Percentiles rank a stretch among this genome's conserved stretches.
Conservation (phyloP, 345 rosid genomes). For the Gossypium longicalyx region DNA sequence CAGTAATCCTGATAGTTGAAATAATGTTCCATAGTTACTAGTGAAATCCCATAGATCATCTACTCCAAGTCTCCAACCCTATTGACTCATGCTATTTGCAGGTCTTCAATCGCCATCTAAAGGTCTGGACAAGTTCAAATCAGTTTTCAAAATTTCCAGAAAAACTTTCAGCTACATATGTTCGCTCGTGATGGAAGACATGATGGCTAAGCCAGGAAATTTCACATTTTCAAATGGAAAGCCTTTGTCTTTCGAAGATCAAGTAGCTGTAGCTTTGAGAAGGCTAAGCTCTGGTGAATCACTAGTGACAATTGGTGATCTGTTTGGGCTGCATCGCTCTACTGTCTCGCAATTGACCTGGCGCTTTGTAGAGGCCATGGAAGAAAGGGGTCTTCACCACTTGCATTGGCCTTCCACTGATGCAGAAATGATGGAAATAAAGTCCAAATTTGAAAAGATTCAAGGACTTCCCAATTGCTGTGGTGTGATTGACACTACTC, state of each 20-base stretch:
- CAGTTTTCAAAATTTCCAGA: conserved; percentile 41
- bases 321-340: conserved; percentile 51
- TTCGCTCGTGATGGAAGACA: conserved; percentile 52
- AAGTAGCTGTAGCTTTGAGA: conserved; percentile 60
- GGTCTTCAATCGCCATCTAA: conserved; percentile 39
- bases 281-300: conserved; percentile 61
- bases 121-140: conserved; percentile 37
- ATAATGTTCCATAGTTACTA: not conserved
- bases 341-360: conserved; percentile 65
- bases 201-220: conserved; percentile 35
- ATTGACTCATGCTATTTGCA: conserved; percentile 22
- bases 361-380: conserved; percentile 65
- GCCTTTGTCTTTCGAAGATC: conserved; percentile 41
- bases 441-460: conserved; percentile 50
- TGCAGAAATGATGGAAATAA: conserved; percentile 32
- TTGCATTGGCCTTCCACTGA: conserved; percentile 53
- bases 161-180: conserved; percentile 52
- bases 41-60: not conserved
- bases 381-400: conserved; percentile 52
- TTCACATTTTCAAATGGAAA: conserved; percentile 44
- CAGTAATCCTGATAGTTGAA: not conserved
- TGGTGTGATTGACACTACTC: conserved; percentile 55
- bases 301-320: conserved; percentile 42
- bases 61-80: not conserved
- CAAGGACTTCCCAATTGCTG: conserved; percentile 62